Base-by-base conservation (phyloP, 2,329 filamentous ascomycete species). In the Sphaerostilbella broomeana region DNA sequence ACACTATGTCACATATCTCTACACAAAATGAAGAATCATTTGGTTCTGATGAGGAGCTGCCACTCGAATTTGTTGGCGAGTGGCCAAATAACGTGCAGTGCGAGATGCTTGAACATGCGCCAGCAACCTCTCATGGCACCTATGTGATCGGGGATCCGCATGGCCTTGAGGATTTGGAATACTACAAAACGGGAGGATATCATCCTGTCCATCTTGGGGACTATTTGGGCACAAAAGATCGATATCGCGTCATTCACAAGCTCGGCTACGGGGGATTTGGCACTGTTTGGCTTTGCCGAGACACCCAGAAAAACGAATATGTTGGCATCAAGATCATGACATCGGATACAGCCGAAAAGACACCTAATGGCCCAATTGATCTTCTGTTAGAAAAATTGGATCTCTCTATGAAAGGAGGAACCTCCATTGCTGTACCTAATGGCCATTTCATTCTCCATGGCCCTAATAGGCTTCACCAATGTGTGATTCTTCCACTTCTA, bases 241-340 rank as follows among this genome's bases (percentile, higher is more conserved):
- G 61, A 12, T 72, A 72, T 45, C 54, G 56, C 29, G 51, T 70
- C 31, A 46, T 65, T 35, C 60, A 67, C 39, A 72, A 72, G 50
- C 49, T 70, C 22, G 65, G 67, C 21, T 62, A 50, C 39, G 66
- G 68, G 17, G 61, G 60, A 6, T 67, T 52, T 47, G 64, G 63
- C 6, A 72, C 64, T 6, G 61, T 70, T 31, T 72, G 64, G 68
- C 59, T 70, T 8, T 51, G 48, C 38, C 47, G 29, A 24, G 65
- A 61, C 27, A 49, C 51, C 5, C 56, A 64, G 7, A 21, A 30
- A 19, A 38, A 27, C 5, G 43, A 30, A 29, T 61, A 56, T 25
- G 51, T 57, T 19, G 58, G 60, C 12, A 15, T 62, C 15, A 63
- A 63, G 45, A 51, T 58, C 18, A 43, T 59, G 38, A 50, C 53